These are phyloP conservation scores for Eremochloa ophiuroides DNA, from an alignment of 176 grass and related monocot species.

Conservation along the genomic window DNA sequence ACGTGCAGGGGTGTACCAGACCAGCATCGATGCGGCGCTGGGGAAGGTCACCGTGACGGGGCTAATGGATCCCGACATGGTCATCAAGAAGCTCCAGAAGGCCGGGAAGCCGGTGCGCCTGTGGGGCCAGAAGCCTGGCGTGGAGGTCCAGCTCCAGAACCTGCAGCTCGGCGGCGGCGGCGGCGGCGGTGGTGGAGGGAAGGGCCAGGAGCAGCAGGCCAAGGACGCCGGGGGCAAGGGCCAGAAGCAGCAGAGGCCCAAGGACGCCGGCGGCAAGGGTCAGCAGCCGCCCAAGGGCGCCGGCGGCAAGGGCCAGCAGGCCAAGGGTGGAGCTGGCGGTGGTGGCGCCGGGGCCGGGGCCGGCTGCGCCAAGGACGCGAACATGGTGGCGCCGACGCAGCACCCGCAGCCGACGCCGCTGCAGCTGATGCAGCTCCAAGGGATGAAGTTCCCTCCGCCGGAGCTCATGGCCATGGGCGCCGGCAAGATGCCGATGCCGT, in stretches of 20 bases:
- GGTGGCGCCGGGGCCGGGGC: background rate
- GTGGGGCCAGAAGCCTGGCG: background rate
- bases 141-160: background rate
- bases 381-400: slow-evolving; percentile 3
- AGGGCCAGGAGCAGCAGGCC: background rate
- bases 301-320: slow-evolving; percentile 18
- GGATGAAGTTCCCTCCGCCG: slow-evolving; percentile 51
- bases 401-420: slow-evolving; percentile 28
- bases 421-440: slow-evolving; percentile 39
- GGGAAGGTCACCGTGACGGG: background rate
- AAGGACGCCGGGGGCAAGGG: slow-evolving; percentile 37
- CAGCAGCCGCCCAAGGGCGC: slow-evolving; percentile 18
- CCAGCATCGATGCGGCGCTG: background rate
- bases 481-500: slow-evolving; percentile 30
- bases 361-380: slow-evolving; percentile 24
- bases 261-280: background rate
- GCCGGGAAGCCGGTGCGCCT: background rate
- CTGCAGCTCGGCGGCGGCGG: background rate
- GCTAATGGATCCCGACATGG: background rate
- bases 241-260: too few species aligned
- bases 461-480: slow-evolving; percentile 40
- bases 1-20: background rate
- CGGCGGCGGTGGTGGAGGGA: rapidly evolving
- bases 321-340: background rate
- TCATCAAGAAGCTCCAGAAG: background rate